A percentile compares a stretch with the other conserved stretches of the same genome.
These are phyloP conservation scores for Rheum nobile DNA, from an alignment of 148 eudicot species.

Conservation along the genomic window DNA sequence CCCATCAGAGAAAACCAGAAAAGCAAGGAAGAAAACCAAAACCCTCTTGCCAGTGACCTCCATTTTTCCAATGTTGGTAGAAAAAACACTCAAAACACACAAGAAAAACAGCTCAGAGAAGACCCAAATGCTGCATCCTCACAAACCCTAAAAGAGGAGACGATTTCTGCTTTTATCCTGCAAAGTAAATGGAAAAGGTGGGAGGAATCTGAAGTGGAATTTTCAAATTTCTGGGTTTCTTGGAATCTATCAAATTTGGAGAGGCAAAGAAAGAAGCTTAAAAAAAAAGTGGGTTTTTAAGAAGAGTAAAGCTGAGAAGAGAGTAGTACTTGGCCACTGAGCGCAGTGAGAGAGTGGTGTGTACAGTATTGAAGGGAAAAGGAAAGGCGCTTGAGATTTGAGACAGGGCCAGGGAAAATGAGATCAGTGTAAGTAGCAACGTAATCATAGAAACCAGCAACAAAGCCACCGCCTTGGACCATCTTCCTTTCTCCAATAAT, in stretches of 20 bases:
- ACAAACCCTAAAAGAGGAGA: slow-evolving; percentile 1
- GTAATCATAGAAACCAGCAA: neutral
- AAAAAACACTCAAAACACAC: neutral
- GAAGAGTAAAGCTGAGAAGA: neutral
- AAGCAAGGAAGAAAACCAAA: slow-evolving; percentile 23
- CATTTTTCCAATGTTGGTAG: neutral
- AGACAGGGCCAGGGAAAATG: neutral
- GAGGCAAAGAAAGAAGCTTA: neutral
- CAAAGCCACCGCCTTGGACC: neutral
- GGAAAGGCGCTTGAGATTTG: neutral
- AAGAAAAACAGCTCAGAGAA: slow-evolving; percentile 1
- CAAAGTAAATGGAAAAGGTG: slow-evolving; percentile 5
- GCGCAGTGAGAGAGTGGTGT: neutral
- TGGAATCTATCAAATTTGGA: slow-evolving; percentile 1
- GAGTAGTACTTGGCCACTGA: neutral
- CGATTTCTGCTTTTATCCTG: neutral
- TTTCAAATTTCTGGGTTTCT: neutral
- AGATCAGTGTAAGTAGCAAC: neutral
- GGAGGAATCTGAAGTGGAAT: neutral
- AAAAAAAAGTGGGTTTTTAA: neutral
- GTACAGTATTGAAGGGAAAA: neutral
- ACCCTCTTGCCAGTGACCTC: slow-evolving; percentile 10
- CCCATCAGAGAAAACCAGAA: slow-evolving; percentile 36
- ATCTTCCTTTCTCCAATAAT: neutral
- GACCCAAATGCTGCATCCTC: slow-evolving; percentile 5